Percentiles rank a stretch among this genome's conserved stretches.
These are phyloP conservation scores for Aspergillus sp. DNA, from an alignment of 2,329 filamentous ascomycete genomes.

Conservation along the genomic window DNA sequence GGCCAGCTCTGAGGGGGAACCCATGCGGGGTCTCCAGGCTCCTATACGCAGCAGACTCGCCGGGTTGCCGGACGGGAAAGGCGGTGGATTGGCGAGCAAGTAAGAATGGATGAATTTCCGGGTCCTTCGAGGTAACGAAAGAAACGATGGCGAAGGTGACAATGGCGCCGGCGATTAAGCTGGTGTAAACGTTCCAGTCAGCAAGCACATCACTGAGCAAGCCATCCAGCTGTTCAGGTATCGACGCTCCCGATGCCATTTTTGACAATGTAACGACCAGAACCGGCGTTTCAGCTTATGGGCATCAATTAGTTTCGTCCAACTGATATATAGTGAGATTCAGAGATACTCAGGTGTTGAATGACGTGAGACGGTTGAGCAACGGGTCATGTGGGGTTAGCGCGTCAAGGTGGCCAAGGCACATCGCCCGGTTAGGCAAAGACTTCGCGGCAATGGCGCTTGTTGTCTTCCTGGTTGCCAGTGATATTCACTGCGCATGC, in stretches of 20 bases:
- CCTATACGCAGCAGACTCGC: conserved; percentile 82
- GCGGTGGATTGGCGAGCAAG: conserved; percentile 80
- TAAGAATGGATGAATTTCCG: conserved; percentile 88
- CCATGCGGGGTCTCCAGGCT: conserved; percentile 83
- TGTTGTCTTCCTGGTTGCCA: conserved; percentile 18
- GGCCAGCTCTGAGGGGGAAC: conserved; percentile 72
- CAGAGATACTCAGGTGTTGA: background rate
- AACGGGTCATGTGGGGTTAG: conserved; percentile 18
- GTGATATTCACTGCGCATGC: conserved; percentile 7
- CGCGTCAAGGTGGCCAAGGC: background rate
- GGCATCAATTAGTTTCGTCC: background rate
- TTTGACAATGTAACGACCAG: conserved; percentile 2
- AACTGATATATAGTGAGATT: background rate
- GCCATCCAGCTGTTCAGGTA: conserved; percentile 70
- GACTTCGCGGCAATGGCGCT: conserved; percentile 22
- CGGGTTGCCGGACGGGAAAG: conserved; percentile 75
- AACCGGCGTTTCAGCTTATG: background rate
- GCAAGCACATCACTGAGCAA: conserved; percentile 67
- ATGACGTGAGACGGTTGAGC: conserved; percentile 19
- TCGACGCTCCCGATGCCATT: conserved; percentile 49
- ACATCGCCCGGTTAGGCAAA: conserved; percentile 16
- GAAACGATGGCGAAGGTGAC: conserved; percentile 69
- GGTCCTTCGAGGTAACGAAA: conserved; percentile 70
- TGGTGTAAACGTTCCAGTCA: conserved; percentile 82
- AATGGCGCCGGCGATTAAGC: conserved; percentile 66